Evolutionary conservation across 2,329 filamentous ascomycete genomes (phyloP), one percentile per base, ranked within the genome.

Genomic region (Xylariaceae sp.): DNA sequence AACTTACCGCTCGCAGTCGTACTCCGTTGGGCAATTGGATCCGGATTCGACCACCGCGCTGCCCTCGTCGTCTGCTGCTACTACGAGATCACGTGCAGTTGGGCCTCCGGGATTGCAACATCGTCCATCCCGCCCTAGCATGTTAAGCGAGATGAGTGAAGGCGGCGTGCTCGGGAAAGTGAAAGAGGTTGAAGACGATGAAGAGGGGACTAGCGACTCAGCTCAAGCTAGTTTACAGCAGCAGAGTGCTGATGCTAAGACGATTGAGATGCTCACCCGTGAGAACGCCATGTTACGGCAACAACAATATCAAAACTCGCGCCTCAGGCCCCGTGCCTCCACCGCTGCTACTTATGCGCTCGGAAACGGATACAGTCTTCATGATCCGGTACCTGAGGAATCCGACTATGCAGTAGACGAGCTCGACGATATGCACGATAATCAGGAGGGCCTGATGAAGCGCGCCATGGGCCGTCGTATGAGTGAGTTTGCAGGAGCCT

Each of bases 1-100:
- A 74, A 92, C 90, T 1, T 94, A 96, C 68, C 87, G 94, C 49
- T 99, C 94, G 4, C 91, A 97, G 74, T 97, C 94, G 3, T 97
- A 97, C 74, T 97, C 93, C 0, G 93, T 96, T 52, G 92, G 92
- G 3, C 92, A 97, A 72, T 79, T 92, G 62, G 92, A 96, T 56
- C 82, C 87, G 0, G 89, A 93, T 60, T 75, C 75, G 1, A 69
- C 75, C 11, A 69, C 69, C 2, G 68, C 75, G 11, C 74, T 80
- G 72, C 76, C 74, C 58, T 72, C 80, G 2, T 76, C 82, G 3
- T 74, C 81, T 2, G 75, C 80, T 18, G 72, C 84, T 48, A 73
- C 78, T 10, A 77, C 80, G n/a, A 78, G 83, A 52, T 75, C 79
- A 53, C 79, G 82, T 53, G 69, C 77, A 42, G 67, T 78, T n/a